Evolutionary conservation across 352 stramenopile genomes (phyloP), one percentile per base, ranked within the genome.

Genomic region (Phytophthora crassamura): DNA sequence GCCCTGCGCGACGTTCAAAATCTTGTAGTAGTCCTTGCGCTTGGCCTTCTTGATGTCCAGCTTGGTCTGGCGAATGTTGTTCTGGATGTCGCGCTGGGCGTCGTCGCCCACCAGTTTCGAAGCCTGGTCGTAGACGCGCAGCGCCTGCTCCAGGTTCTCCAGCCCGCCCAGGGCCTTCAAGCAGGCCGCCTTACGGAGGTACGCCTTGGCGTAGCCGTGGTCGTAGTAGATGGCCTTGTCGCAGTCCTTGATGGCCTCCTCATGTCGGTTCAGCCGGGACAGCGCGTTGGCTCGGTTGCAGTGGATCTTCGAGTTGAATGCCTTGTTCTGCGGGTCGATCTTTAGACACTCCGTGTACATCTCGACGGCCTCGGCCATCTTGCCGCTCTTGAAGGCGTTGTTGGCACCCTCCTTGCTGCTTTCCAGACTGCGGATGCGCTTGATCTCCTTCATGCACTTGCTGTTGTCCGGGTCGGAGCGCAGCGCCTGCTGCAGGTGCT

Each of bases 21-120:
- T 96, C 69, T 97, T 96, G 82, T 99, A 99, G 41, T 97, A 98
- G 75, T 99, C 90, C 72, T 98, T 98, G 63, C 94, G 83, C 68
- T 97, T 97, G n/a, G 93, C 89, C 76, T 97, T 93, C 84, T 98
- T 98, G 12, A 98, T 73, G 54, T 97, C 88, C 52, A 94, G 64
- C 68, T 98, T 96, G 15, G 89, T 94, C 48, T 97, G 83, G 28
- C 86, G 86, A 51, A 97, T 97, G 57, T 75, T 89, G 74, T 58
- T 84, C 56, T 89, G 84, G 48, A 92, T 92, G n/a, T 94, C 84
- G 51, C 87, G 83, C 74, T 90, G 78, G 5, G 75, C 84, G 20
- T 93, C 89, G 59, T 94, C 78, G 49, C 84, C 78, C 3, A 94
- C 83, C 22, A 98, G 75, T 67, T 97, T 94, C 30, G 86, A 86